phyloP scores from a whole-genome alignment of 2,329 filamentous ascomycete genomes.

The Huntiella omanensis region DNA sequence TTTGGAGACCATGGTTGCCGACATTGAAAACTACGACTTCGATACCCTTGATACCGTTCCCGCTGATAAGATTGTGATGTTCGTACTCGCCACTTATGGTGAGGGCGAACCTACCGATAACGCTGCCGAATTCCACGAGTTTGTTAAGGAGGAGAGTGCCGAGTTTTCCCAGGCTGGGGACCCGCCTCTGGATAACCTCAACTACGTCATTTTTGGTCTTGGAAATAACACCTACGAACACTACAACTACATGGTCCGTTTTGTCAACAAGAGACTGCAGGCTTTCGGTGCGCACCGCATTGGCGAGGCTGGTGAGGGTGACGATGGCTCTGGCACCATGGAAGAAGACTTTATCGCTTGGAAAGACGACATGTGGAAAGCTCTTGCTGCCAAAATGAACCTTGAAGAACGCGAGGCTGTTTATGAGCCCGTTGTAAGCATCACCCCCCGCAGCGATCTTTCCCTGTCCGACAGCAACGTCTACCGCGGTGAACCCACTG shows the following conservation, averaged over 20 bases:
- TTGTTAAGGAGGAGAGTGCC: constrained; percentile 65
- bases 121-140: constrained; percentile 97
- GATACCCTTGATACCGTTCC: constrained; percentile 82
- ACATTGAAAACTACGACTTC: constrained; percentile 94
- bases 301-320: constrained; percentile 79
- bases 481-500: constrained; percentile 90
- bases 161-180: constrained; percentile 60
- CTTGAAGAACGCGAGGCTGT: constrained; percentile 89
- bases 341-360: constrained; percentile 97
- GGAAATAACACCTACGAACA: constrained; percentile 99
- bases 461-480: constrained; percentile 60
- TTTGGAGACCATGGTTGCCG: constrained; percentile 93
- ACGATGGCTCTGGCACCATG: constrained; percentile 97
- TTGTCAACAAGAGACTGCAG: constrained; percentile 62
- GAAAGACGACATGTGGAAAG: constrained; percentile 98
- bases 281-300: constrained; percentile 73
- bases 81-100: constrained; percentile 91
- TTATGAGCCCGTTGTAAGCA: constrained; percentile 81
- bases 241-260: constrained; percentile 97
- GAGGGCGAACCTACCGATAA: constrained; percentile 98
- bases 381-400: constrained; percentile 63
- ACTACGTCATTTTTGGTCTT: constrained; percentile 87
- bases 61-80: constrained; percentile 80
- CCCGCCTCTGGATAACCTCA: constrained; percentile 60
- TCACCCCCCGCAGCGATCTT: constrained; percentile 58